A percentile compares a stretch with the other conserved stretches of the same genome.
phyloP scores from a whole-genome alignment of 139 green algal genomes.

The Volvox reticuliferus region DNA sequence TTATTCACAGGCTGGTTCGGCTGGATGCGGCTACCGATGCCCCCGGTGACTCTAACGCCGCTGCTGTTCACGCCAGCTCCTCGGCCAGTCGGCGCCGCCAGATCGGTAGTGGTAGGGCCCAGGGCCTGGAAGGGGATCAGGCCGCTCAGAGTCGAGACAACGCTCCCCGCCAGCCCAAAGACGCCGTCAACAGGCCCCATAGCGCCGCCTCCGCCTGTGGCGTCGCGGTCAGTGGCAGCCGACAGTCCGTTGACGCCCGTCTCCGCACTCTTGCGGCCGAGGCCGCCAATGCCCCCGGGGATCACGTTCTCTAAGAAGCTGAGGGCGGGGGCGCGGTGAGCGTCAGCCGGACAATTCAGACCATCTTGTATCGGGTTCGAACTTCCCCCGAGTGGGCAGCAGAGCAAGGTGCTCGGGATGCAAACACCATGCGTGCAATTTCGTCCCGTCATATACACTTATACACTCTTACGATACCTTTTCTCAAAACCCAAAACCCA shows the following conservation, averaged over 20 bases:
- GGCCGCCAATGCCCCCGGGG: background rate
- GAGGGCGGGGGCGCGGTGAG: no score
- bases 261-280: no score
- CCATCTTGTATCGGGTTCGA: no score
- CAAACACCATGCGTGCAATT: no score
- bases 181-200: background rate
- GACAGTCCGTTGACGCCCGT: background rate
- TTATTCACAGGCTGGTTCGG: background rate
- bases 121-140: background rate
- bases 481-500: no score
- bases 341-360: no score
- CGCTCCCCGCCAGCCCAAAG: background rate
- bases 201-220: background rate
- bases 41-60: background rate
- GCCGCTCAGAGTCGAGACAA: background rate
- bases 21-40: background rate
- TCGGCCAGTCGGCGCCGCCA: background rate
- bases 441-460: no score
- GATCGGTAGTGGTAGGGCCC: background rate
- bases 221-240: background rate
- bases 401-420: no score
- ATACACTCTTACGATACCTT: no score
- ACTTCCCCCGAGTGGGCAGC: no score
- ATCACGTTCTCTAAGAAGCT: conserved; percentile 3
- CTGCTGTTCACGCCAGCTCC: background rate